A percentile compares a stretch with the other conserved stretches of the same genome.
These are phyloP conservation scores for Austroboletus eburneus DNA, from an alignment of 768 basidiomycete genomes.

Conservation along the genomic window DNA sequence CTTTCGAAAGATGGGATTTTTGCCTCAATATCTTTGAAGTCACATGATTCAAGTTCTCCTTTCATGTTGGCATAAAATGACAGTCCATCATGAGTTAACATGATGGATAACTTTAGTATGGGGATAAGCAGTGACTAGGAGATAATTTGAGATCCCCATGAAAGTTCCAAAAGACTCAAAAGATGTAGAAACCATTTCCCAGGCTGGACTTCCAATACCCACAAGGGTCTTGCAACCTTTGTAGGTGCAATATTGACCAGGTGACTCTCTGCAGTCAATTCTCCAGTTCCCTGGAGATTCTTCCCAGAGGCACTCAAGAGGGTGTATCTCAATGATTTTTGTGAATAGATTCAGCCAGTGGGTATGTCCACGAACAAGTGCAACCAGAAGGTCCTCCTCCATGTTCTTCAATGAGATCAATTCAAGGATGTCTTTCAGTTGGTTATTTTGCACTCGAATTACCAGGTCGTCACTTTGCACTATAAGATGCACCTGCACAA, in stretches of 20 bases:
- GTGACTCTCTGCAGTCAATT: slow-evolving; percentile 4
- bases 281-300: slow-evolving; percentile 19
- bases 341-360: slow-evolving; percentile 25
- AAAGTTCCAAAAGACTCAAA: slow-evolving; percentile 3
- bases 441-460: slow-evolving; percentile 2
- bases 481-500: slow-evolving; percentile 13
- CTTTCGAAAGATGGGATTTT: neutral
- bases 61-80: slow-evolving; percentile 32
- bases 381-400: slow-evolving; percentile 16
- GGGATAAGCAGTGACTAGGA: neutral
- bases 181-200: slow-evolving; percentile 10
- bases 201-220: no score
- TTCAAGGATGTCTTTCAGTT: slow-evolving; percentile 6
- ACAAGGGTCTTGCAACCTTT: slow-evolving; percentile 7
- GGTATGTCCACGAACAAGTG: slow-evolving; percentile 9
- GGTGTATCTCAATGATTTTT: slow-evolving; percentile 20
- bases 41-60: slow-evolving; percentile 33
- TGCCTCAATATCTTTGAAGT: slow-evolving; percentile 33
- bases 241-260: neutral
- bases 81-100: slow-evolving; percentile 34
- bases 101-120: slow-evolving; percentile 15
- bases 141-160: neutral
- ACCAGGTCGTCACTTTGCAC: slow-evolving; percentile 1
- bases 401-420: slow-evolving; percentile 17
- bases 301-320: slow-evolving; percentile 16